Base-by-base conservation (phyloP, 2,329 filamentous ascomycete species). In the Fusarium veterinarium region DNA sequence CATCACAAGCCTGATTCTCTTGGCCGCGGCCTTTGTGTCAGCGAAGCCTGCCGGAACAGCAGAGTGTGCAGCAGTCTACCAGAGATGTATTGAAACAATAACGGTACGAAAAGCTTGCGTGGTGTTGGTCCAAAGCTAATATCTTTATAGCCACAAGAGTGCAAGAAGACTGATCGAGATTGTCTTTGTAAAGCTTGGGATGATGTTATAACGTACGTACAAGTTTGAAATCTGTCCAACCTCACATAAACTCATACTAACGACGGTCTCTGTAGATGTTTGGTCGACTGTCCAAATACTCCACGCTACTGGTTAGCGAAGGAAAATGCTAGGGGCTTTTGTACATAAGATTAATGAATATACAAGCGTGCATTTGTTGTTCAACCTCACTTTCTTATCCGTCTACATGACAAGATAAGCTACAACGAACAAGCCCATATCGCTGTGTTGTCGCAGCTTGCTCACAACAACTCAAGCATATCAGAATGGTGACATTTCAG, bases 101-200 rank as follows among this genome's bases (percentile, higher is more conserved):
- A 67, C 53, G 1, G 64, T 61, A 67, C 5, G 49, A 20, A 2
- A 11, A 16, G 12, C 3, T 4, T 23, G 11, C 9, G 4, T 4
- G 1, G 4, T 20, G 14, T 14, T 6, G 10, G 5, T 35, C 6
- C 10, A 17, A 53, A 45, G 9, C 31, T 68, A 49, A 68, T 12
- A 12, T 42, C 13, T 6, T 12, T 6, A 4, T 19, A 68, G 65
- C 65, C 65, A n/a, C 19, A 55, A 8, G 56, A 62, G 3, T 68
- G 65, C 6, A 23, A n/a, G 9, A 55, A 38, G 57, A 19, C 28
- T 1, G 64, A 68, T 48, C 37, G 37, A 19, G 30, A 49, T 9
- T 68, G 64, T 25, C 64, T 55, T 16, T 68, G 64, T 5, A 44
- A 53, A 30, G 64, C 65, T 19, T 68, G 65, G 65, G 41, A 49